Percentiles rank a stretch among this genome's conserved stretches.
These are phyloP conservation scores for Teratosphaeria zuluensis DNA, from an alignment of 2,329 filamentous ascomycete species.

Conservation along the genomic window DNA sequence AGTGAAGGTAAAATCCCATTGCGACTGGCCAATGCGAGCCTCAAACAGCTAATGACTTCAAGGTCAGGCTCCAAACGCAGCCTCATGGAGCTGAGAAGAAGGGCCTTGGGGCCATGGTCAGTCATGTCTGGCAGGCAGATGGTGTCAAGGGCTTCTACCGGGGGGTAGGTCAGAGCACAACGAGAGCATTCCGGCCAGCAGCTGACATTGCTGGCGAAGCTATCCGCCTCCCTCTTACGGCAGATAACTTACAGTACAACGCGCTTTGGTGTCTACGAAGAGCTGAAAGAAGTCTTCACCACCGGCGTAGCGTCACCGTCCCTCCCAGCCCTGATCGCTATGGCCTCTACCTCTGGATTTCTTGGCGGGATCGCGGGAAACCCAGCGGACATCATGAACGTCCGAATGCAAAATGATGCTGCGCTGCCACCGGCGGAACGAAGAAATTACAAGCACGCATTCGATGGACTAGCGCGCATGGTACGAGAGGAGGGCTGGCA, in stretches of 20 bases:
- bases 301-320: conserved; percentile 47
- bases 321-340: conserved; percentile 62
- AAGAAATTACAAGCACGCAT: conserved; percentile 79
- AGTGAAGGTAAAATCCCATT: conserved; percentile 33
- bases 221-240: conserved; percentile 84
- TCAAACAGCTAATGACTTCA: neutral
- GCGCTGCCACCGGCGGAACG: conserved; percentile 63
- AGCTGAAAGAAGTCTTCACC: conserved; percentile 66
- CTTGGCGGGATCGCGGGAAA: conserved; percentile 85
- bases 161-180: conserved; percentile 45
- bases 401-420: conserved; percentile 93
- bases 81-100: conserved; percentile 58
- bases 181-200: neutral
- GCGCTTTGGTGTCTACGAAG: conserved; percentile 92
- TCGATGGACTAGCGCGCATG: conserved; percentile 82
- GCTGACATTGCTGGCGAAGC: conserved; percentile 29
- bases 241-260: conserved; percentile 92
- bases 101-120: conserved; percentile 77
- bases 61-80: conserved; percentile 36
- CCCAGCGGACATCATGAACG: conserved; percentile 91
- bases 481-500: conserved; percentile 67
- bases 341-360: conserved; percentile 77
- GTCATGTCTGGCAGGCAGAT: conserved; percentile 66
- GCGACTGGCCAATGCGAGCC: neutral
- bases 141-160: conserved; percentile 76